Conservation (phyloP, 2,329 filamentous ascomycete species). For the Clonostachys solani region DNA sequence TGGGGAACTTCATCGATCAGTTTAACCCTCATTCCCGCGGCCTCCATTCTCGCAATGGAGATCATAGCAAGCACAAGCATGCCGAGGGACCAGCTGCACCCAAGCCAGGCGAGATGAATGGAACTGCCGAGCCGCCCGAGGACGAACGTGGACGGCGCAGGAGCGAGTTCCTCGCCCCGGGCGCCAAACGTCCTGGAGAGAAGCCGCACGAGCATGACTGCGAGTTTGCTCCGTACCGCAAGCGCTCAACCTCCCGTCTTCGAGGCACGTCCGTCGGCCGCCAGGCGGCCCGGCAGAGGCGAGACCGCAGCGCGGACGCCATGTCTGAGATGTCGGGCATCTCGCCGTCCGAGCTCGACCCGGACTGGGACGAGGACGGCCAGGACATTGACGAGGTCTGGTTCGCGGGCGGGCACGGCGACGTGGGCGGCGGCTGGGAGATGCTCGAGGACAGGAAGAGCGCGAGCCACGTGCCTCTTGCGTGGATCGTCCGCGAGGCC, state of each 20-base stretch:
- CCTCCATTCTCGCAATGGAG: background rate
- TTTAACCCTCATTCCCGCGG: background rate
- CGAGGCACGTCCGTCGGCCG: slow-evolving; percentile 16
- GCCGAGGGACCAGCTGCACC: background rate
- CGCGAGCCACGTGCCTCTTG: slow-evolving; percentile 63
- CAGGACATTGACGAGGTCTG: slow-evolving; percentile 79
- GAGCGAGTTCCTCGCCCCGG: background rate
- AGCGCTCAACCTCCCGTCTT: slow-evolving; percentile 29
- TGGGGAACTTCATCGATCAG: slow-evolving; percentile 11
- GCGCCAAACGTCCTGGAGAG: background rate
- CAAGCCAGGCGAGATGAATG: background rate
- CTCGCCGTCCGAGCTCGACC: slow-evolving; percentile 17
- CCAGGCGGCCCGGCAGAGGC: slow-evolving; percentile 1
- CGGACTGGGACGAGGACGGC: slow-evolving; percentile 39
- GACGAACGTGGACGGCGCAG: background rate
- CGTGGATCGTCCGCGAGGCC: slow-evolving; percentile 64
- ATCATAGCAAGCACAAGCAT: background rate
- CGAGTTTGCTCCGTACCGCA: slow-evolving; percentile 34
- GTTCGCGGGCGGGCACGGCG: slow-evolving; percentile 76
- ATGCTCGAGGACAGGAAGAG: slow-evolving; percentile 51
- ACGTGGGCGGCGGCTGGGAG: slow-evolving; percentile 76
- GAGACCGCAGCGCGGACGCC: slow-evolving; percentile 12
- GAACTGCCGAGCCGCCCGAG: background rate
- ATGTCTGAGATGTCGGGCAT: slow-evolving; percentile 22
- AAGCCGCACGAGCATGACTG: background rate